These are phyloP conservation scores for Diaporthe helianthi DNA, from an alignment of 2,329 filamentous ascomycete species.

Conservation along the genomic window DNA sequence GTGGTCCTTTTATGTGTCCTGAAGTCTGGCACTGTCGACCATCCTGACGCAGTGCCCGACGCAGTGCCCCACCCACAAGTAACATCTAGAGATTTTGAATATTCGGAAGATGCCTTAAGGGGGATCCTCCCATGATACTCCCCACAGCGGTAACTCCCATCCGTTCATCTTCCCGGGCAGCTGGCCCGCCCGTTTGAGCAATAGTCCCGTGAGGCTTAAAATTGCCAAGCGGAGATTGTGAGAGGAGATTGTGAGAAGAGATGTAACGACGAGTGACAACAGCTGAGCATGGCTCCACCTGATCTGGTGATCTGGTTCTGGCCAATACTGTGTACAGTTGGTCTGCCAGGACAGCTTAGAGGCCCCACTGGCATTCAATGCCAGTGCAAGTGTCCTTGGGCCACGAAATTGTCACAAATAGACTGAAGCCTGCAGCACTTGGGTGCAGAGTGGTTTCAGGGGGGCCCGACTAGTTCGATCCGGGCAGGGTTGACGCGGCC, in stretches of 20 bases:
- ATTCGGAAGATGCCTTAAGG: background rate
- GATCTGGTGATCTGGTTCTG: conserved; percentile 9
- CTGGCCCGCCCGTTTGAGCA: conserved; percentile 4
- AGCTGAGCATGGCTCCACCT: conserved; percentile 5
- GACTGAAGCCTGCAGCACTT: background rate
- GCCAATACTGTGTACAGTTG: too few relatives aligned
- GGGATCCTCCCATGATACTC: background rate
- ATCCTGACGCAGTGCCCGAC: background rate
- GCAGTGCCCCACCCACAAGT: background rate
- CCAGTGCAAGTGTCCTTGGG: too few relatives aligned
- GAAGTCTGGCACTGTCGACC: too few relatives aligned
- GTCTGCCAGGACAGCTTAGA: conserved; percentile 1
- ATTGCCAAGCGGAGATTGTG: conserved; percentile 2
- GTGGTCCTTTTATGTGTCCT: conserved; percentile 4
- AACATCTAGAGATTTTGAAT: background rate
- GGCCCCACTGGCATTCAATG: too few relatives aligned
- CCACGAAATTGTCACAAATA: background rate
- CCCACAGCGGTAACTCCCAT: conserved; percentile 7
- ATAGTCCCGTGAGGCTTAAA: conserved; percentile 9
- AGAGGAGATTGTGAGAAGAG: conserved; percentile 10
- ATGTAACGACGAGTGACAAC: conserved; percentile 7
- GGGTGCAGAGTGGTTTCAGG: conserved; percentile 25
- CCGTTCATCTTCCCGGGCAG: background rate
- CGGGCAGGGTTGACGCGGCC: background rate
- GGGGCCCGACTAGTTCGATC: background rate